Evolutionary conservation across 306 rosid genomes (phyloP).

Genomic region (Mimosa pudica): DNA sequence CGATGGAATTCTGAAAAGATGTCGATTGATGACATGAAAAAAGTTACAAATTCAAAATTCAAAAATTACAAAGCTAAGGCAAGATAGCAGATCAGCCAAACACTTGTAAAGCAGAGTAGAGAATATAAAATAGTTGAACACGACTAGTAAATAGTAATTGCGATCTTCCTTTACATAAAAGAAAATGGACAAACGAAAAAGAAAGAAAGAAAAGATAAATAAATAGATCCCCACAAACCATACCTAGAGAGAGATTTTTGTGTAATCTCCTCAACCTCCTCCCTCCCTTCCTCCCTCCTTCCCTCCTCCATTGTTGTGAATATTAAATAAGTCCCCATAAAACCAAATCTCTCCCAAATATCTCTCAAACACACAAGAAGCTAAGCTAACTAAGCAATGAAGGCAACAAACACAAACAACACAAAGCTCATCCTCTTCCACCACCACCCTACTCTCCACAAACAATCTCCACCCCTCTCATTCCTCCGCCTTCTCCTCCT

Average conservation of each 20-base stretch:
- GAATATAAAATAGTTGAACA: background rate
- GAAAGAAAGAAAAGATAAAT: background rate
- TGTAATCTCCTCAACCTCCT: slow-evolving; percentile 43
- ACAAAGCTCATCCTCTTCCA: slow-evolving; percentile 77
- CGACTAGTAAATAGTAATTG: background rate
- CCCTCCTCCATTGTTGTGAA: background rate
- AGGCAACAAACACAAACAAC: slow-evolving; percentile 48
- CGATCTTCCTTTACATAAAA: background rate
- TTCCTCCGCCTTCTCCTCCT: slow-evolving; percentile 50
- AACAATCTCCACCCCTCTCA: slow-evolving; percentile 27
- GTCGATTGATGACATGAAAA: no score
- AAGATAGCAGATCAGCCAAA: background rate
- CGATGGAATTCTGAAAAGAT: no score
- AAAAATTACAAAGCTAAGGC: background rate
- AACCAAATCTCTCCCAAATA: no score
- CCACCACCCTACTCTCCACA: slow-evolving; percentile 72
- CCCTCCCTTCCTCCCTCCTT: slow-evolving; percentile 17
- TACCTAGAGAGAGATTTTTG: slow-evolving; percentile 32
- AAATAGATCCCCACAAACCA: background rate
- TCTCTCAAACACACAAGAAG: no score
- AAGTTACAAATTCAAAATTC: background rate
- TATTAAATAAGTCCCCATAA: background rate
- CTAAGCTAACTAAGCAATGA: slow-evolving; percentile 35
- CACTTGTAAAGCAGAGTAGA: background rate
- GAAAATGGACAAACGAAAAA: background rate